A percentile compares a stretch with the other conserved stretches of the same genome.
phyloP scores from a whole-genome alignment of 2,329 filamentous ascomycete genomes.

The Diplodia sapinea region DNA sequence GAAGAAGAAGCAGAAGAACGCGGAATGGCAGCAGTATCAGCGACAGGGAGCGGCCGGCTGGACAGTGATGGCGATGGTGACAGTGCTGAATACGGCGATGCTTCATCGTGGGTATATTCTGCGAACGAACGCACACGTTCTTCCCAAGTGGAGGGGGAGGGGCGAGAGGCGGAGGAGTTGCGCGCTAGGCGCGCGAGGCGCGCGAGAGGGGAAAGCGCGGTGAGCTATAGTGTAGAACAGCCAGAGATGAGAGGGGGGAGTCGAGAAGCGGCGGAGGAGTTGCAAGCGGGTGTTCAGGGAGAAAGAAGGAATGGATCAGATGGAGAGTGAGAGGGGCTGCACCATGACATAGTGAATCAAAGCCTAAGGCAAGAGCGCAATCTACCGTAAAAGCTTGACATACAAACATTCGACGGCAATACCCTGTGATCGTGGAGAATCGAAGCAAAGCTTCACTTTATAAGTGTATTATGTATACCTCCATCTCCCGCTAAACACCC shows the following conservation, averaged over 20 bases:
- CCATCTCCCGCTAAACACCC: too few relatives aligned
- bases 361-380: too few relatives aligned
- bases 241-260: background rate
- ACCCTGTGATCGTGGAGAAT: too few relatives aligned
- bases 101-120: background rate
- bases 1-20: background rate
- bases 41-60: background rate
- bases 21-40: background rate
- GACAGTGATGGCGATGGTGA: background rate
- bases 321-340: background rate
- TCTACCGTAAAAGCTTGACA: too few relatives aligned
- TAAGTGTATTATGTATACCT: too few relatives aligned
- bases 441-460: too few relatives aligned
- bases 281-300: background rate
- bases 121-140: background rate
- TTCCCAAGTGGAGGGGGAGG: background rate
- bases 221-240: background rate
- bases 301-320: too few relatives aligned
- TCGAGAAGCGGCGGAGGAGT: background rate
- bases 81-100: background rate
- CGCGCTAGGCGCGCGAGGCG: background rate
- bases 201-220: background rate
- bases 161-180: background rate
- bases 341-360: too few relatives aligned
- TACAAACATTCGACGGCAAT: too few relatives aligned